Evolutionary conservation across 1,284 basidiomycete genomes (phyloP).

Genomic region (Sanguinoderma infundibulare): DNA sequence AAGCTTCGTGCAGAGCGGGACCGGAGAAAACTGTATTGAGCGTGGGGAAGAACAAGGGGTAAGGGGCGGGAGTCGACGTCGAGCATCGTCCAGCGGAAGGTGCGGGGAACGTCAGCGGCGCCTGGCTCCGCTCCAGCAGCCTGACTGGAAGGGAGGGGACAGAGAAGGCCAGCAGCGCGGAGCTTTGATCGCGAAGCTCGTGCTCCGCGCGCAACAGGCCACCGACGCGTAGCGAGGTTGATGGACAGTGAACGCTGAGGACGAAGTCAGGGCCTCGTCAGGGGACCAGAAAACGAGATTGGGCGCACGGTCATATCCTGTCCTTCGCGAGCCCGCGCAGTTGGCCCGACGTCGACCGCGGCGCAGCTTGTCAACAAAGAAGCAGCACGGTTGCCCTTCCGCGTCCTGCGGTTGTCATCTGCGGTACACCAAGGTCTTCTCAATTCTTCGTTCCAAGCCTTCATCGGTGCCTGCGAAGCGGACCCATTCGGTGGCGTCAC

Average conservation of each 20-base stretch:
- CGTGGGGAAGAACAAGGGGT: background rate
- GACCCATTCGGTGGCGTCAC: background rate
- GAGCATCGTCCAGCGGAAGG: background rate
- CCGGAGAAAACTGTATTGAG: background rate
- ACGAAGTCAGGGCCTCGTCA: background rate
- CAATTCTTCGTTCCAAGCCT: background rate
- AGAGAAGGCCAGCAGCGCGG: background rate
- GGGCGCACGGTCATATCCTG: background rate
- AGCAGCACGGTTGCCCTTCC: background rate
- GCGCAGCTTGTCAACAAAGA: background rate
- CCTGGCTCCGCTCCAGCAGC: background rate
- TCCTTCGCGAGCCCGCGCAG: background rate
- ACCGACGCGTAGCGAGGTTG: background rate
- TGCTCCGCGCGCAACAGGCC: no score
- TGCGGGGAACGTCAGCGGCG: background rate
- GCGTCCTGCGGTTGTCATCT: background rate
- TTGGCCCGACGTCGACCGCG: background rate
- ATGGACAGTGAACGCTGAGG: background rate
- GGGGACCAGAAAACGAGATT: background rate
- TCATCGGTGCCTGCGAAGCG: background rate
- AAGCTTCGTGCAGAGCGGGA: background rate
- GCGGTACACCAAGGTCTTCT: background rate
- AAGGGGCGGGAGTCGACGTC: background rate
- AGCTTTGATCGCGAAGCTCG: background rate
- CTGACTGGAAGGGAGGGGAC: background rate